Evolutionary conservation across 805 yeast species (phyloP).

Genomic region (Clavispora vitiphila): DNA sequence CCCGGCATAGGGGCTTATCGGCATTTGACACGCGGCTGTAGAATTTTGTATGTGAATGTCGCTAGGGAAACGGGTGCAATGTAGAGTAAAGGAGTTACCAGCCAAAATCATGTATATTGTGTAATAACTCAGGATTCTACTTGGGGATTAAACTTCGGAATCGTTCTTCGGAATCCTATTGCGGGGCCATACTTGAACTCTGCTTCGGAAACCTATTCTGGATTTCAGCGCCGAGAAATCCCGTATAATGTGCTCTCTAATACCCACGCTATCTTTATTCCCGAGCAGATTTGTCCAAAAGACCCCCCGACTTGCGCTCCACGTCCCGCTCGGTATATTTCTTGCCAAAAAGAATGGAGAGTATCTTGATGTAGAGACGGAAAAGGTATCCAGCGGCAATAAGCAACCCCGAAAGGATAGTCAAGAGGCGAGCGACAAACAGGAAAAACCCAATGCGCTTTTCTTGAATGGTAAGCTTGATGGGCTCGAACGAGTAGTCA

Average conservation of each 20-base stretch:
- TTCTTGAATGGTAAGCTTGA: slow-evolving; percentile 65
- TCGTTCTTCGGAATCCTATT: too few species aligned
- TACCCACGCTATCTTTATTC: too few species aligned
- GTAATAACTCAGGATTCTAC: too few species aligned
- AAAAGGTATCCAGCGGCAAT: slow-evolving; percentile 65
- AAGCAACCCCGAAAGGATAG: slow-evolving; percentile 77
- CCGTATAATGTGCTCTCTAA: too few species aligned
- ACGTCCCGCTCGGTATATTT: slow-evolving; percentile 46
- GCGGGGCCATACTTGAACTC: too few species aligned
- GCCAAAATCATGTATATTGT: too few species aligned
- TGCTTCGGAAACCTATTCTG: too few species aligned
- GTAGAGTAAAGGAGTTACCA: too few species aligned
- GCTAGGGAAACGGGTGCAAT: too few species aligned
- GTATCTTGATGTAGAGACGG: slow-evolving; percentile 49
- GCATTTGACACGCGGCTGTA: background rate
- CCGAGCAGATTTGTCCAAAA: slow-evolving; percentile 14
- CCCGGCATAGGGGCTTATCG: background rate
- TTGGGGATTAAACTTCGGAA: too few species aligned
- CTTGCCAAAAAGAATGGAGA: slow-evolving; percentile 53
- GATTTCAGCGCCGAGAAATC: background rate
- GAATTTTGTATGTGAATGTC: too few species aligned
- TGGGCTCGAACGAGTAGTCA: slow-evolving; percentile 85
- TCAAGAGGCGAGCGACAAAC: slow-evolving; percentile 72
- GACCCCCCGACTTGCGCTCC: slow-evolving; percentile 38
- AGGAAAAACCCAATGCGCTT: slow-evolving; percentile 69